These are phyloP conservation scores for Globisporangium iwayamae DNA, from an alignment of 352 stramenopile species.

Conservation along the genomic window DNA sequence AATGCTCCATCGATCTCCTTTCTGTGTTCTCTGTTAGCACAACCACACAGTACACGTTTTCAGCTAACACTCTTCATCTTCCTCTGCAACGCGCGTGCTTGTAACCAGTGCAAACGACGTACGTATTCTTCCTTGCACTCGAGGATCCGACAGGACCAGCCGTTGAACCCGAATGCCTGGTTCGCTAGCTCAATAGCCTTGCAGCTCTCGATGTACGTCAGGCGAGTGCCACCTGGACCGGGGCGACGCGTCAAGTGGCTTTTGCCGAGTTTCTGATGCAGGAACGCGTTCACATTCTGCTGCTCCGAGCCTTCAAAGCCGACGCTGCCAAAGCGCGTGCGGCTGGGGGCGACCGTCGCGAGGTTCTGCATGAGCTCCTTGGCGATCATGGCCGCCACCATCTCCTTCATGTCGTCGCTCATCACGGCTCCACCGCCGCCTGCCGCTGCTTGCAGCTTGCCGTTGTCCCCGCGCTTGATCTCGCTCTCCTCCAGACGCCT, in stretches of 20 bases:
- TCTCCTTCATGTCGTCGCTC: slow-evolving; percentile 33
- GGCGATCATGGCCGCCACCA: slow-evolving; percentile 33
- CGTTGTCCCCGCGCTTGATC: slow-evolving; percentile 14
- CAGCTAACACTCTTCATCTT: neutral
- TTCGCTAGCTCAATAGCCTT: slow-evolving; percentile 88
- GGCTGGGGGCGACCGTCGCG: neutral
- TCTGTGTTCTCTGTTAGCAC: slow-evolving; percentile 53
- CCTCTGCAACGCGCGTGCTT: neutral
- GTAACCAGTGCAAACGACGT: slow-evolving; percentile 17
- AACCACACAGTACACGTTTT: neutral
- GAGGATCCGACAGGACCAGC: slow-evolving; percentile 80
- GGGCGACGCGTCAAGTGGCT: slow-evolving; percentile 63
- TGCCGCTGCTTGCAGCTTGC: neutral
- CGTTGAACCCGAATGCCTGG: slow-evolving; percentile 86
- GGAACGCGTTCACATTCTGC: slow-evolving; percentile 56
- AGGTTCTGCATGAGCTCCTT: slow-evolving; percentile 29
- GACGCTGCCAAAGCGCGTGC: slow-evolving; percentile 53
- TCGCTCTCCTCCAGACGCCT: slow-evolving; percentile 26
- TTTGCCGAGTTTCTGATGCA: slow-evolving; percentile 83
- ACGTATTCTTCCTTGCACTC: slow-evolving; percentile 87
- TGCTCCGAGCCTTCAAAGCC: slow-evolving; percentile 50
- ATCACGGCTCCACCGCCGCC: slow-evolving; percentile 1
- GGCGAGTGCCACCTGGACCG: slow-evolving; percentile 60
- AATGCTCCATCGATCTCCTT: slow-evolving; percentile 67
- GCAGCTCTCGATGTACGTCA: slow-evolving; percentile 88